Conservation (phyloP, 495 filamentous ascomycete genomes). For the Annulohypoxylon stygium region DNA sequence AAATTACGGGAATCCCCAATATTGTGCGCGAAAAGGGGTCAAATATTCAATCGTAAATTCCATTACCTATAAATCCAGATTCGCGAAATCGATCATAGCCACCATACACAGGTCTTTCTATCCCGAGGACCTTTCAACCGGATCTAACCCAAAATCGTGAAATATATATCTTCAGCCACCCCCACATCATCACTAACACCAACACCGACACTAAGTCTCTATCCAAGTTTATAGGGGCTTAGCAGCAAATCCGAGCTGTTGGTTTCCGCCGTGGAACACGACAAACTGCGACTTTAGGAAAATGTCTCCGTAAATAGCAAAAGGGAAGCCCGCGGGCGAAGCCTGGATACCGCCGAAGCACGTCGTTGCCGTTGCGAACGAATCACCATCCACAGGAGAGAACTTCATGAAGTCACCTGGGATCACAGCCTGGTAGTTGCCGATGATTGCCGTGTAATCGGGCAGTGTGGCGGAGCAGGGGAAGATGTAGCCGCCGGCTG, state of each 20-base stretch:
- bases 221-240: constrained; percentile 49
- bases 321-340: constrained; percentile 67
- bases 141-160: constrained; percentile 15
- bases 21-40: background rate
- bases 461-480: constrained; percentile 73
- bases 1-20: background rate
- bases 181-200: background rate
- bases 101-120: constrained; percentile 10
- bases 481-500: constrained; percentile 79
- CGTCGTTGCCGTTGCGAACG: constrained; percentile 55
- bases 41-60: constrained; percentile 21
- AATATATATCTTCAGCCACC: background rate
- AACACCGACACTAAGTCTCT: background rate
- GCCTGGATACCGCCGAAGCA: constrained; percentile 79
- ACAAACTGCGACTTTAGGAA: constrained; percentile 88
- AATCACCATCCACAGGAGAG: constrained; percentile 59
- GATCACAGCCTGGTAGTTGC: constrained; percentile 66
- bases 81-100: constrained; percentile 5
- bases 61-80: constrained; percentile 7
- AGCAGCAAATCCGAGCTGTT: constrained; percentile 73
- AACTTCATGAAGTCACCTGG: constrained; percentile 74
- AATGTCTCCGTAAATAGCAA: constrained; percentile 84
- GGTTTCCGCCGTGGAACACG: constrained; percentile 73
- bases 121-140: background rate
- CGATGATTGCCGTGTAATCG: constrained; percentile 71